phyloP scores from a whole-genome alignment of 1,284 basidiomycete species.

The Boletus hoseneyae region DNA sequence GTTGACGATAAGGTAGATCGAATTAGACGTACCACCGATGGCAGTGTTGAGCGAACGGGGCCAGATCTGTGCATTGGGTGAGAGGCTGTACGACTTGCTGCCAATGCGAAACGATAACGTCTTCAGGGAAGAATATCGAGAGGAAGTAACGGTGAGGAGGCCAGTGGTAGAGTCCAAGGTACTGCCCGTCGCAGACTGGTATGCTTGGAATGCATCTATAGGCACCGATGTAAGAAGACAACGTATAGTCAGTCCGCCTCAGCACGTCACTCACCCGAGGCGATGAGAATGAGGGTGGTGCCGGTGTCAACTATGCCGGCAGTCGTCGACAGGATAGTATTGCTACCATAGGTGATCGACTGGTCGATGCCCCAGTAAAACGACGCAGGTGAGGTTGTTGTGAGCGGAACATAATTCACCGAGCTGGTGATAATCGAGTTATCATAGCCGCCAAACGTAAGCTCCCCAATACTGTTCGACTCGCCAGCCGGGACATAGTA shows the following conservation, averaged over 20 bases:
- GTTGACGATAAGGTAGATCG: too few species aligned
- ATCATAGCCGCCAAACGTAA: too few species aligned
- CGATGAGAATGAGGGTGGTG: too few species aligned
- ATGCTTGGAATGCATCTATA: constrained; percentile 1
- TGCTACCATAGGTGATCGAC: too few species aligned
- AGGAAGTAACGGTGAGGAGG: constrained; percentile 37
- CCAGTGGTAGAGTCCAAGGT: constrained; percentile 43
- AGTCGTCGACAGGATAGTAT: too few species aligned
- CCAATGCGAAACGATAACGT: constrained; percentile 28
- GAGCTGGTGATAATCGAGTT: not conserved
- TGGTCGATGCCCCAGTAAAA: too few species aligned
- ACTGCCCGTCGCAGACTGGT: constrained; percentile 18
- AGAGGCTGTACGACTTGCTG: not conserved
- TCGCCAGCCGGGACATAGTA: constrained; percentile 40
- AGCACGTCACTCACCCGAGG: too few species aligned
- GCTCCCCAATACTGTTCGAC: not conserved
- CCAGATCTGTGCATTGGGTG: too few species aligned
- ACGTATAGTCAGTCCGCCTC: not conserved
- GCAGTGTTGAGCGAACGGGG: too few species aligned
- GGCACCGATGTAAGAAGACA: not conserved
- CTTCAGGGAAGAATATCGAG: constrained; percentile 38
- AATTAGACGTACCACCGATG: too few species aligned
- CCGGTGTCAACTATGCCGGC: too few species aligned
- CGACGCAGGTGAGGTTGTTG: not conserved
- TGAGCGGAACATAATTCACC: not conserved